These are phyloP conservation scores for Populus hybrid DNA, from an alignment of 441 rosid species.

Conservation along the genomic window DNA sequence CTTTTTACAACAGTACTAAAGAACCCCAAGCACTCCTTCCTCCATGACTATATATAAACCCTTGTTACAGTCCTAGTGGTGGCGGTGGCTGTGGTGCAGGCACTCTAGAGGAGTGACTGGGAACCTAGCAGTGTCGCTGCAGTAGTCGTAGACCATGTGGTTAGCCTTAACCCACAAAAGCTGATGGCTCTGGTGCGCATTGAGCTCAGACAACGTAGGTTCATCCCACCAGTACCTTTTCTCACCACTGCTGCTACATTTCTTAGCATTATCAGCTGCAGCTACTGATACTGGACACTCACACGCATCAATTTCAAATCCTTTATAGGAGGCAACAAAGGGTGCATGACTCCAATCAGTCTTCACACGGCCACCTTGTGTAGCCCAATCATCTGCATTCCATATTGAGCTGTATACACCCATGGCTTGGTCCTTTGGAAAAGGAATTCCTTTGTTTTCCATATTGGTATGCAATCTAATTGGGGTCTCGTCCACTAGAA, in stretches of 20 bases:
- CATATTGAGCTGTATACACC: constrained; percentile 98
- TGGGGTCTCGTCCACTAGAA: constrained; percentile 83
- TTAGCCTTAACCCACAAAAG: constrained; percentile 85
- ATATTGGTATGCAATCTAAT: constrained; percentile 74
- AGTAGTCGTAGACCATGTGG: constrained; percentile 88
- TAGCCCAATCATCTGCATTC: constrained; percentile 99
- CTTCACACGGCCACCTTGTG: constrained; percentile 53
- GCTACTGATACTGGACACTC: constrained; percentile 49
- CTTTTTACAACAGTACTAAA: constrained; percentile 4
- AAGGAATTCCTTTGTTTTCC: constrained; percentile 81
- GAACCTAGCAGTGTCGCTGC: constrained; percentile 66
- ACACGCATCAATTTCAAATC: constrained; percentile 74
- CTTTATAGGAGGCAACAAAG: constrained; percentile 75
- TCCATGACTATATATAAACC: background rate
- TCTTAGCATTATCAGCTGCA: constrained; percentile 42
- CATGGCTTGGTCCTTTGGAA: constrained; percentile 91
- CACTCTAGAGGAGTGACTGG: constrained; percentile 83
- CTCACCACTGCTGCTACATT: constrained; percentile 54
- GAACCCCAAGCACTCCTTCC: background rate
- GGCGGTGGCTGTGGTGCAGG: constrained; percentile 54
- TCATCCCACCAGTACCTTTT: constrained; percentile 90
- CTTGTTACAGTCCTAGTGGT: constrained; percentile 35
- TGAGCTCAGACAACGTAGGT: constrained; percentile 68
- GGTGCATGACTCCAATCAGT: constrained; percentile 97
- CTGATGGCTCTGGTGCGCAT: constrained; percentile 85